A percentile compares a stretch with the other conserved stretches of the same genome.
Evolutionary conservation across 2,329 filamentous ascomycete species (phyloP).

Genomic region (Paecilomyces fulvus): DNA sequence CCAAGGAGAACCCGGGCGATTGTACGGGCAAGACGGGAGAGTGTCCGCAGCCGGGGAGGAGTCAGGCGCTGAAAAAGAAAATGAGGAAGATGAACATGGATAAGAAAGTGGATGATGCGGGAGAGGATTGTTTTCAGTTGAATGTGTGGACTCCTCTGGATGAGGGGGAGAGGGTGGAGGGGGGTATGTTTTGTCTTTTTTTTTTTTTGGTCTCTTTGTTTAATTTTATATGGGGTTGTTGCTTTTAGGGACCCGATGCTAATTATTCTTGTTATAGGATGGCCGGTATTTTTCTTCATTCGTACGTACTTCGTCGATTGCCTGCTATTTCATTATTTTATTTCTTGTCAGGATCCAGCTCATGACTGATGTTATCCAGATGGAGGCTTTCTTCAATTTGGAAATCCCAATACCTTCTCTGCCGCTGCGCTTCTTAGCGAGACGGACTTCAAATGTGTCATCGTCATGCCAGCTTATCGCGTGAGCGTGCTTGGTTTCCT

Average conservation of each 20-base stretch:
- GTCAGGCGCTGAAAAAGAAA: background rate
- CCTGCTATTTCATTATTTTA: background rate
- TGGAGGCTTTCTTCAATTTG: slow-evolving; percentile 51
- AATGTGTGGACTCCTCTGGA: slow-evolving; percentile 47
- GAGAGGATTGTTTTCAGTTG: slow-evolving; percentile 49
- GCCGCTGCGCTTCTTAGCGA: slow-evolving; percentile 41
- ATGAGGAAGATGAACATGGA: slow-evolving; percentile 3
- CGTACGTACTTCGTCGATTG: slow-evolving; percentile 30
- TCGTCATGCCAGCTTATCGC: slow-evolving; percentile 50
- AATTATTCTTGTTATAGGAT: slow-evolving; percentile 27
- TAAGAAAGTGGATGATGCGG: slow-evolving; percentile 8
- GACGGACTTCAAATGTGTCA: slow-evolving; percentile 41
- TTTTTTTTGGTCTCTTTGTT: slow-evolving; percentile 12
- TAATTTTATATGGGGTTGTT: background rate
- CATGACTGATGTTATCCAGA: slow-evolving; percentile 22
- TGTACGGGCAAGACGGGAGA: slow-evolving; percentile 33
- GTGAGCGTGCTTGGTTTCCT: slow-evolving; percentile 51
- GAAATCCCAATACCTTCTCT: slow-evolving; percentile 41
- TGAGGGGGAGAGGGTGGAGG: slow-evolving; percentile 25
- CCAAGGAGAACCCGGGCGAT: slow-evolving; percentile 36
- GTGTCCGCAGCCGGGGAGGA: slow-evolving; percentile 43
- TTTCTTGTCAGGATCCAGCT: background rate
- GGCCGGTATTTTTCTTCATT: slow-evolving; percentile 52
- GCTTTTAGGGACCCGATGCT: background rate
- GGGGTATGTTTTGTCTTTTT: slow-evolving; percentile 11